phyloP scores from a whole-genome alignment of 139 green algal species.

The Chlamydomonas schloesseri region DNA sequence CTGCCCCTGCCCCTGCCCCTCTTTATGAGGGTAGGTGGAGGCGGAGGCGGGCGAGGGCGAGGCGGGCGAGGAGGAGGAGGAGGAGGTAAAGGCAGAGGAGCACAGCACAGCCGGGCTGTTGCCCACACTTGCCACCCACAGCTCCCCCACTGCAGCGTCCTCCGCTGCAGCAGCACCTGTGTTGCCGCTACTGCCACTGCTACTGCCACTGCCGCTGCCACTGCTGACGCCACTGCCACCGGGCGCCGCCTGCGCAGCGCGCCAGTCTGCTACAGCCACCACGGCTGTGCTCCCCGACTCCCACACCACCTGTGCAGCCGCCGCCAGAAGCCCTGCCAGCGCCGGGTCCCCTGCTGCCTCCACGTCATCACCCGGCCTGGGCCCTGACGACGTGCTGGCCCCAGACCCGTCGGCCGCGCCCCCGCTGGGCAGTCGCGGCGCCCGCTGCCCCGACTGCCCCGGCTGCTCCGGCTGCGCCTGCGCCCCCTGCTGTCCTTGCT shows the following conservation, averaged over 20 bases:
- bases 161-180: too few species aligned
- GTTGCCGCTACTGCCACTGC: background rate
- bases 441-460: too few species aligned
- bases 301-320: constrained; percentile 13
- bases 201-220: background rate
- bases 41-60: background rate
- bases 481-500: background rate
- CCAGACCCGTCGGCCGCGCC: too few species aligned
- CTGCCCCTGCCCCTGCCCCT: too few species aligned
- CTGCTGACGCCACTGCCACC: too few species aligned
- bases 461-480: background rate
- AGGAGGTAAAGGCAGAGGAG: too few species aligned
- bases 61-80: background rate
- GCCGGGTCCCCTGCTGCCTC: background rate
- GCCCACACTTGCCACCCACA: constrained; percentile 60
- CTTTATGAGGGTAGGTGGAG: too few species aligned
- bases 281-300: constrained; percentile 63
- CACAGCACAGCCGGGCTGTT: constrained; percentile 67
- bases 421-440: too few species aligned
- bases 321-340: background rate
- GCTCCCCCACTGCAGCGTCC: background rate
- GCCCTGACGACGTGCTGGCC: too few species aligned
- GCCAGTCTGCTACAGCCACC: constrained; percentile 49
- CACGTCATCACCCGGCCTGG: background rate
- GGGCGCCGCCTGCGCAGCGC: background rate